These are phyloP conservation scores for Abrus precatorius DNA, from an alignment of 306 rosid genomes.

Conservation along the genomic window DNA sequence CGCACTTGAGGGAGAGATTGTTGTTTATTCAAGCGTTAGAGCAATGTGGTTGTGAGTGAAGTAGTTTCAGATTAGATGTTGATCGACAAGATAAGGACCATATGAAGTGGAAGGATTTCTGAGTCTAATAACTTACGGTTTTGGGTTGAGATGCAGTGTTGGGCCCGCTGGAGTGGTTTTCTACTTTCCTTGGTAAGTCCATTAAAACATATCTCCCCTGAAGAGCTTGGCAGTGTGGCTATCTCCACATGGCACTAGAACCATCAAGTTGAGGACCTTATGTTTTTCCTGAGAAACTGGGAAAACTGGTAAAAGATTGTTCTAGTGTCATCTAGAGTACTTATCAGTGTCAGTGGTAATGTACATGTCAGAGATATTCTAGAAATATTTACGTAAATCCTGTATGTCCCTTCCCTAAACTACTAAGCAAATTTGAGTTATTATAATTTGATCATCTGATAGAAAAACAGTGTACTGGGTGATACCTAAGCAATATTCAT, in stretches of 20 bases:
- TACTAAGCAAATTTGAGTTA: background rate
- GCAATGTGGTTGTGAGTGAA: background rate
- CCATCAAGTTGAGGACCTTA: slow-evolving; percentile 1
- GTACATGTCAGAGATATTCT: slow-evolving; percentile 7
- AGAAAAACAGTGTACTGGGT: slow-evolving; percentile 19
- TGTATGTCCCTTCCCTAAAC: slow-evolving; percentile 5
- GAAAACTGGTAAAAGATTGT: background rate
- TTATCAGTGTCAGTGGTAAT: background rate
- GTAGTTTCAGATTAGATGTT: slow-evolving; percentile 7
- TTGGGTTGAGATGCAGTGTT: background rate
- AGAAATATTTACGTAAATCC: background rate
- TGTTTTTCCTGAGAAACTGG: slow-evolving; percentile 26
- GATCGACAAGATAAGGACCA: background rate
- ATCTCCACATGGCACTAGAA: background rate
- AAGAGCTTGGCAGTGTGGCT: background rate
- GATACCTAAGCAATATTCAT: slow-evolving; percentile 18
- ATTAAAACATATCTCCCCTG: background rate
- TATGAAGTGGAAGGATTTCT: slow-evolving; percentile 9
- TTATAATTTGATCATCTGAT: slow-evolving; percentile 28
- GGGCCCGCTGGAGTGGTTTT: background rate
- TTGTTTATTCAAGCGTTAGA: slow-evolving; percentile 4
- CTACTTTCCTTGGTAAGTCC: background rate
- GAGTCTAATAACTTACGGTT: slow-evolving; percentile 1
- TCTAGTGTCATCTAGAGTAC: slow-evolving; percentile 19
- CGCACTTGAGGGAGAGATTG: background rate